Percentiles rank a stretch among this genome's conserved stretches.
Evolutionary conservation across 805 yeast species (phyloP).

Genomic region (Ogataea trehaloabstinens): DNA sequence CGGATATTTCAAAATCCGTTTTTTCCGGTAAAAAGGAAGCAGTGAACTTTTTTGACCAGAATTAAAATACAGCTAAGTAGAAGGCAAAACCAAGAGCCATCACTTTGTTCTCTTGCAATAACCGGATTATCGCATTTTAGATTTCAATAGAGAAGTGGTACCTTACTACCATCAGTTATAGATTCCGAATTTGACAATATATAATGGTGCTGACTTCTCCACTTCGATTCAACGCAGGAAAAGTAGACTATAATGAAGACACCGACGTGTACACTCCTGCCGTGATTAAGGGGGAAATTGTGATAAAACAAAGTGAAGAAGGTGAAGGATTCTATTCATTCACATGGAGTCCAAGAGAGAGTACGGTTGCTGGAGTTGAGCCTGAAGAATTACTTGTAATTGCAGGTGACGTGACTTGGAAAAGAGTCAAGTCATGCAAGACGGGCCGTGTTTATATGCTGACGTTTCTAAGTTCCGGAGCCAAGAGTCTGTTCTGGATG

Average conservation of each 20-base stretch:
- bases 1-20: too few relatives aligned
- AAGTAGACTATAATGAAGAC: slow-evolving; percentile 61
- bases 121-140: too few relatives aligned
- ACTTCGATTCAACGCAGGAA: slow-evolving; percentile 72
- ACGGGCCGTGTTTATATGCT: slow-evolving; percentile 68
- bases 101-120: too few relatives aligned
- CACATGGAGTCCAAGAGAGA: slow-evolving; percentile 68
- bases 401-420: slow-evolving; percentile 85
- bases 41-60: too few relatives aligned
- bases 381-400: slow-evolving; percentile 67
- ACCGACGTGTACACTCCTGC: slow-evolving; percentile 67
- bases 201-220: slow-evolving; percentile 21
- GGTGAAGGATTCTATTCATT: slow-evolving; percentile 72
- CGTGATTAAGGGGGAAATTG: slow-evolving; percentile 64
- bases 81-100: too few relatives aligned
- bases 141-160: too few relatives aligned
- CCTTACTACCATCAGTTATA: too few relatives aligned
- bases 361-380: slow-evolving; percentile 39
- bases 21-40: too few relatives aligned
- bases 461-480: slow-evolving; percentile 36
- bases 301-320: slow-evolving; percentile 60
- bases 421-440: slow-evolving; percentile 62
- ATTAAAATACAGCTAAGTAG: too few relatives aligned
- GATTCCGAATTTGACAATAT: too few relatives aligned
- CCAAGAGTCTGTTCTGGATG: slow-evolving; percentile 63